Conservation (phyloP, 2,329 filamentous ascomycete species). For the Xylaria arbuscula region DNA sequence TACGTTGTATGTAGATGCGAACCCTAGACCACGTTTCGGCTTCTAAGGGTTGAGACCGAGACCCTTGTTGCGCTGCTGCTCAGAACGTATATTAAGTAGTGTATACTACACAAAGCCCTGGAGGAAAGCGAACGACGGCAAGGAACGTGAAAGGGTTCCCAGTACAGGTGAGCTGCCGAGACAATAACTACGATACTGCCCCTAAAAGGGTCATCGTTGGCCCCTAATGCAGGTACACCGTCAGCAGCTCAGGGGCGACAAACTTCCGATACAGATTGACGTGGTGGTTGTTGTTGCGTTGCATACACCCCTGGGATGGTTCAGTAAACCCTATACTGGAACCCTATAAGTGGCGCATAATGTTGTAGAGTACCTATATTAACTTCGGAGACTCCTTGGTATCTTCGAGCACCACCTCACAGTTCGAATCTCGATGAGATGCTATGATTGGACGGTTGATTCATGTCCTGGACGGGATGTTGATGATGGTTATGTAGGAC, state of each 20-base stretch:
- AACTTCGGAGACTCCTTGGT: constrained; percentile 24
- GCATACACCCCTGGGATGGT: constrained; percentile 26
- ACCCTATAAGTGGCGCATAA: constrained; percentile 27
- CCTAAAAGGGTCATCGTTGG: constrained; percentile 28
- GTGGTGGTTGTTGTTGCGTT: constrained; percentile 25
- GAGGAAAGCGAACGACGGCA: constrained; percentile 6
- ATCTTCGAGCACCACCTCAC: constrained; percentile 8
- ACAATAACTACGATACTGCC: constrained; percentile 13
- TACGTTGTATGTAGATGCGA: constrained; percentile 43
- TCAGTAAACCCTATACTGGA: constrained; percentile 10
- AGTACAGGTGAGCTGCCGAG: constrained; percentile 19
- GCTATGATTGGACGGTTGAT: constrained; percentile 25
- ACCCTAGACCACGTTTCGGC: constrained; percentile 23
- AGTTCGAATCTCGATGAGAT: background rate
- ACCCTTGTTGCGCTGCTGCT: constrained; percentile 4
- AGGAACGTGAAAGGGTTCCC: constrained; percentile 12
- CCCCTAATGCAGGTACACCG: constrained; percentile 44
- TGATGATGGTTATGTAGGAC: constrained; percentile 30
- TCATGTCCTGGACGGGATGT: constrained; percentile 10
- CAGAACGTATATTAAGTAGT: background rate
- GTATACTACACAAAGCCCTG: background rate
- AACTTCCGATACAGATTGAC: constrained; percentile 12
- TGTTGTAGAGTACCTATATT: constrained; percentile 11
- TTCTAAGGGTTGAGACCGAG: constrained; percentile 13
- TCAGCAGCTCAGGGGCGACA: constrained; percentile 41